These are phyloP conservation scores for Phytopythium mirpurense DNA, from an alignment of 352 stramenopile species.

Conservation along the genomic window DNA sequence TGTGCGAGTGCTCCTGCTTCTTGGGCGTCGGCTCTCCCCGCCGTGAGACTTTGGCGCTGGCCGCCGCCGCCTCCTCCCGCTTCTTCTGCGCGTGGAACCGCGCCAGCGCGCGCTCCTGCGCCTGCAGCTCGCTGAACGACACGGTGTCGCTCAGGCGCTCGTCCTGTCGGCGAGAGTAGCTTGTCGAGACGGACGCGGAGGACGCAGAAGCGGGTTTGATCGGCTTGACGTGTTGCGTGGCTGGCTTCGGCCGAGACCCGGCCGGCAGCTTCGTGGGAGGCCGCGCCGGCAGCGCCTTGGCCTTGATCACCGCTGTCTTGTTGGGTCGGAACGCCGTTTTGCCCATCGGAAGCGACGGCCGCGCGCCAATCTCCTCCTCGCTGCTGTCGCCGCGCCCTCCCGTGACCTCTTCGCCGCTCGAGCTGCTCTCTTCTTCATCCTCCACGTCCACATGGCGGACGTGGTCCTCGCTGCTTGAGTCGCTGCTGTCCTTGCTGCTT, in stretches of 20 bases:
- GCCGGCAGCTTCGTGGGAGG: slow-evolving; percentile 2
- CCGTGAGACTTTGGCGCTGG: not conserved
- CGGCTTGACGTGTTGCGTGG: slow-evolving; percentile 3
- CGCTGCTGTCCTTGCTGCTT: not conserved
- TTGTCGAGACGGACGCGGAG: slow-evolving; percentile 1
- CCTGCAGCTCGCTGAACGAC: slow-evolving; percentile 42
- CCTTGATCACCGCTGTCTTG: not conserved
- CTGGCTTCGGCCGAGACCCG: not conserved
- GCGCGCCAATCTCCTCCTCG: slow-evolving; percentile 1
- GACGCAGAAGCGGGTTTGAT: slow-evolving; percentile 9
- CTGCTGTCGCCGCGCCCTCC: slow-evolving; percentile 5
- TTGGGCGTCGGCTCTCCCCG: slow-evolving; percentile 6
- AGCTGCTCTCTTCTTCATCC: not conserved
- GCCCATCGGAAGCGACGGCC: not conserved
- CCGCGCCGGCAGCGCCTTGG: not conserved
- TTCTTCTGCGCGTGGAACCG: slow-evolving; percentile 36
- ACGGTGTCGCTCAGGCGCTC: slow-evolving; percentile 32
- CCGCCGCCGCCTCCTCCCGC: slow-evolving; percentile 3
- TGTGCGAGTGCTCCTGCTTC: not conserved
- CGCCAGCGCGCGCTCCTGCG: slow-evolving; percentile 38
- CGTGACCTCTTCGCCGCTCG: slow-evolving; percentile 9
- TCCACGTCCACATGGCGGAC: slow-evolving; percentile 1
- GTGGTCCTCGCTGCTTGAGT: not conserved
- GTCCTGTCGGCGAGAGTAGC: slow-evolving; percentile 11
- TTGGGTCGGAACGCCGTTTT: not conserved